These are phyloP conservation scores for Vinca minor DNA, from an alignment of 257 asterid genomes.

Conservation along the genomic window DNA sequence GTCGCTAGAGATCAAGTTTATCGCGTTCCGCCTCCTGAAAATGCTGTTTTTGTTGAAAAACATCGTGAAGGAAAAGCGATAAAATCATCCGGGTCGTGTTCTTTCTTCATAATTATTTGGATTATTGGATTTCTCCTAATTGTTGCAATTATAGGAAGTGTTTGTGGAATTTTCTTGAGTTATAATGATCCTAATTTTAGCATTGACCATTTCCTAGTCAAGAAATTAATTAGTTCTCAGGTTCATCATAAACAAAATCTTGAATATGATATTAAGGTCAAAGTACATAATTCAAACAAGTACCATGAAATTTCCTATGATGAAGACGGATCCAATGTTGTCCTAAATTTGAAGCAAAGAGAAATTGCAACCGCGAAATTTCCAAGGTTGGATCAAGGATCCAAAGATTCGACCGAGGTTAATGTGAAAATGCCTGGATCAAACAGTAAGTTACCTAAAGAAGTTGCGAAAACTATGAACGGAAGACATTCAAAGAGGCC, in stretches of 20 bases:
- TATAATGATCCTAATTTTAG: constrained; percentile 1
- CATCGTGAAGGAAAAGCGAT: background rate
- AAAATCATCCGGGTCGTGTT: background rate
- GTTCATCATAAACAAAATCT: background rate
- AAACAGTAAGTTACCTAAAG: constrained; percentile 10
- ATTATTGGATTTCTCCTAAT: background rate
- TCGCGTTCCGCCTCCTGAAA: constrained; percentile 35
- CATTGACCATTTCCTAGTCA: background rate
- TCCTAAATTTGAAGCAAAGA: constrained; percentile 3
- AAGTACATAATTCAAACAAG: constrained; percentile 6
- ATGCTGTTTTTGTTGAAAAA: constrained; percentile 4
- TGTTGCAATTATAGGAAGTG: background rate
- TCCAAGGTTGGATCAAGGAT: background rate
- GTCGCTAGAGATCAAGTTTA: constrained; percentile 38
- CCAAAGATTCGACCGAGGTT: background rate
- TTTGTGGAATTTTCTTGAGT: background rate
- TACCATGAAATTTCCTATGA: background rate
- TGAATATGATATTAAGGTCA: background rate
- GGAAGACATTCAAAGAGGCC: background rate
- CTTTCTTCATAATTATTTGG: background rate
- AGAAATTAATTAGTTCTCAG: background rate
- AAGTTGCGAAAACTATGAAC: constrained; percentile 12
- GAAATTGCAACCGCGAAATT: constrained; percentile 10
- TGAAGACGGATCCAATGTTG: background rate
- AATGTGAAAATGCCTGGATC: background rate